Base-by-base conservation (phyloP, 805 yeast species). In the Wilhelminamyces savonicus region DNA sequence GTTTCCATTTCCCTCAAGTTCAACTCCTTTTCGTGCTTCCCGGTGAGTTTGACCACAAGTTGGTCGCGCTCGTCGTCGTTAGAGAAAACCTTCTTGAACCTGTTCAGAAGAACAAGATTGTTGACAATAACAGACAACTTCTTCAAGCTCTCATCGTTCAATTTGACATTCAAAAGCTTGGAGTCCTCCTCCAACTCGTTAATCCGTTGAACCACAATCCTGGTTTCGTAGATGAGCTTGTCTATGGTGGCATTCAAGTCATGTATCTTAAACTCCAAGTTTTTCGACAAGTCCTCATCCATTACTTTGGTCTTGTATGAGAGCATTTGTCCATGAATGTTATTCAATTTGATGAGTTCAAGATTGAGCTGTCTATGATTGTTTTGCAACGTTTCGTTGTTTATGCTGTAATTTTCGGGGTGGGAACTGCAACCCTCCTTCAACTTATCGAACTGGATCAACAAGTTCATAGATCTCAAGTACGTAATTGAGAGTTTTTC, bases 161-260 rank as follows among this genome's bases (percentile, higher is more conserved):
- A 34, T 32, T 52, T 56, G 11, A 41, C 26, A 27, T 52, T 54
- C 29, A 62, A 46, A 8, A 49, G 27, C 25, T 44, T 46, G 21
- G 53, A 41, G 31, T 52, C 54, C 17, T 57, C 59, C 18, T 63
- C 68, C 21, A 64, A 43, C 37, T 64, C 71, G 29, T 56, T 62
- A 24, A 64, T 50, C 30, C 68, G 43, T 32, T 62, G 62, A 18
- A 43, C 46, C 4, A 64, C 58, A n/a, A 62, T 59, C 30, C 68
- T 46, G 3, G 67, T 54, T 30, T 66, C 65, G 34, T 64, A 64
- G 3, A 55, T 41, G 35, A 64, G 46, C 27, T 66, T 39, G 35
- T 64, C 69, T 7, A 64, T 52, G 7, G 56, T 54, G 3, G 56
- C 50, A 2, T 52, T 46, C 24, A 64, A 44, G 23, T 51, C 57